Base-by-base conservation (phyloP, 306 rosid genomes). In the Erythrophleum fordii region DNA sequence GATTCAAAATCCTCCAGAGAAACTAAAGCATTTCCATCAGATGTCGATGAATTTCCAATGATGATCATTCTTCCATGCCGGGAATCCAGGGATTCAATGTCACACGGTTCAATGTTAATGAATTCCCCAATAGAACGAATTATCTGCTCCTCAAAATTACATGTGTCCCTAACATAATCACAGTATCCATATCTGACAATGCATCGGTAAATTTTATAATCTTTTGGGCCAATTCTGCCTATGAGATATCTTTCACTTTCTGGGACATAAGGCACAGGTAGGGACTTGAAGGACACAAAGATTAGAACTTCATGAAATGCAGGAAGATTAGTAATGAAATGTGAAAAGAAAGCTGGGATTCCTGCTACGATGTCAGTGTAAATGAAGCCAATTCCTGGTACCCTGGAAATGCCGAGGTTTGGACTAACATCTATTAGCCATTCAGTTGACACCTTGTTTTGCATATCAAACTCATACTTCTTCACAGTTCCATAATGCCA, bases 341-440 rank as follows among this genome's bases (percentile, higher is more conserved):
- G 96, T 29, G 97, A 89, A 86, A 93, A 93, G 88, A 93, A 93
- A 66, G 97, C 90, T n/a, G 97, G 97, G 61, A 93, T 88, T 85
- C 94, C 94, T 9, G 90, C 76, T 2, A 91, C 89, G 49, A 93
- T 75, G 78, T 91, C 97, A 0, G 94, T 87, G 90, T 93, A 86
- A 49, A 93, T 89, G 84, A 93, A 91, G 72, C 97, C 97, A 31
- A 93, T 89, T 69, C 97, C 97, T 0, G 92, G 90, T 61, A 93
- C 90, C 78, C 97, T 83, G 26, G 93, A 85, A 66, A 93, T 89
- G 70, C 94, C 96, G 6, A 93, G 94, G 67, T 86, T 88, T 20
- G 90, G 90, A 79, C 93, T 83, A 45, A 87, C 83, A 39, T 89
- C 88, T 35, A 85, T 84, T 4, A 93, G 87, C 97, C 97, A 91